Base-by-base conservation (phyloP, 1,139 yeast genomes). In the Wickerhamomyces sp. region DNA sequence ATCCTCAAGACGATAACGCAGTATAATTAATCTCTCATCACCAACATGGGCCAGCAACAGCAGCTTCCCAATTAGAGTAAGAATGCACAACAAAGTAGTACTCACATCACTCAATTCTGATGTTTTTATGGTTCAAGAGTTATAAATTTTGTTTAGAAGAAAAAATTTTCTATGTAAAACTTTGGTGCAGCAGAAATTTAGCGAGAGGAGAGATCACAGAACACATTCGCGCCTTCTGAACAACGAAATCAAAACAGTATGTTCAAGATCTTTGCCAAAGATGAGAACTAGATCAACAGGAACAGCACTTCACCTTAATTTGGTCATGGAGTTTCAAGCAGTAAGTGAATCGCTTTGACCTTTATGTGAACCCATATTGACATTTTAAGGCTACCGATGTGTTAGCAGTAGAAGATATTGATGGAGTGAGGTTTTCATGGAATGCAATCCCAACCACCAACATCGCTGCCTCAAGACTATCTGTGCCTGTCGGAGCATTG, bases 401-500 rank as follows among this genome's bases (percentile, higher is more conserved):
- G 58, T 85, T 81, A 53, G 68, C 71, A 13, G 67, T 73, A 39
- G 94, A 85, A 57, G 90, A 84, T 55, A 58, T 59, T 13, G 87
- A 84, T 51, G 91, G 91, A 7, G 77, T 83, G 30, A 66, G 91
- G 45, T 73, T 81, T 55, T 71, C 89, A 4, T 83, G 89, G 84
- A 83, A 81, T 57, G 69, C 73, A 34, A 64, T 85, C 23, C 90
- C 93, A 13, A 68, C 78, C 36, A 73, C 84, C 11, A 75, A 75
- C 55, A 69, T 76, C 39, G 85, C 81, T 47, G 80, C 81, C 45
- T 71, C 76, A 30, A 64, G 84, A 41, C 73, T 79, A 43, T 73
- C 79, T 1, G 72, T 83, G 9, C 91, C 91, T 1, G 61, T 82
- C 46, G 83, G 85, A 0, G 72, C 85, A 32, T 58, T 83, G 49